Evolutionary conservation across 73 alveolate genomes (phyloP).

Genomic region (Uronychia setigera): DNA sequence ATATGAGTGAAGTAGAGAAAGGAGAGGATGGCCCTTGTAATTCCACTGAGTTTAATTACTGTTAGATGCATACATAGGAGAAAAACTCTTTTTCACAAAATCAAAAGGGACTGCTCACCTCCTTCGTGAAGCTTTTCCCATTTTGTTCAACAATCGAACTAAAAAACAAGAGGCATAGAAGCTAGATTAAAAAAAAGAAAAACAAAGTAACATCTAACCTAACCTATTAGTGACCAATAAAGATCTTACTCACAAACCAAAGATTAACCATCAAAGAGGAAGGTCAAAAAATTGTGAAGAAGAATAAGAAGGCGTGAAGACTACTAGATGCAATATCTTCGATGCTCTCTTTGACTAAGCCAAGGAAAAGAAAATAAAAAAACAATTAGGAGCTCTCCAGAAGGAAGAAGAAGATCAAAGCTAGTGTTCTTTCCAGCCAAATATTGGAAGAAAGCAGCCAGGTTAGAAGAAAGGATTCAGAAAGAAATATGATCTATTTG

Average conservation of each 20-base stretch:
- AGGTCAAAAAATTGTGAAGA: neutral
- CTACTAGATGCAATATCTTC: neutral
- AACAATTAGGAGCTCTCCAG: neutral
- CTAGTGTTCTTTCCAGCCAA: neutral
- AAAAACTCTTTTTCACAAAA: neutral
- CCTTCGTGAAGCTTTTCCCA: neutral
- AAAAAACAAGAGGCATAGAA: no score
- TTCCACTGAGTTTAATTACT: no score
- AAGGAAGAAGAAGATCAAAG: neutral
- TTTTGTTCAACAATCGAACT: neutral
- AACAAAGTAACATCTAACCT: no score
- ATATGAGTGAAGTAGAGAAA: no score
- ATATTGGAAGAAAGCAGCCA: neutral
- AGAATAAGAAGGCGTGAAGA: no score
- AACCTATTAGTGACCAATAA: neutral
- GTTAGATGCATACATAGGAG: neutral
- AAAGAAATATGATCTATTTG: neutral
- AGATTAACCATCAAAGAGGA: neutral
- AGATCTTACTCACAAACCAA: neutral
- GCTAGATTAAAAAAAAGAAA: no score
- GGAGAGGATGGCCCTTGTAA: no score
- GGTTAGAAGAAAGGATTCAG: neutral
- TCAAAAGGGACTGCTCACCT: neutral
- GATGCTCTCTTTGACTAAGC: neutral
- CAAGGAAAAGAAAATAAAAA: neutral